Percentiles rank a stretch among this genome's conserved stretches.
These are phyloP conservation scores for Cladorrhinum sp. DNA, from an alignment of 2,329 filamentous ascomycete species.

Conservation along the genomic window DNA sequence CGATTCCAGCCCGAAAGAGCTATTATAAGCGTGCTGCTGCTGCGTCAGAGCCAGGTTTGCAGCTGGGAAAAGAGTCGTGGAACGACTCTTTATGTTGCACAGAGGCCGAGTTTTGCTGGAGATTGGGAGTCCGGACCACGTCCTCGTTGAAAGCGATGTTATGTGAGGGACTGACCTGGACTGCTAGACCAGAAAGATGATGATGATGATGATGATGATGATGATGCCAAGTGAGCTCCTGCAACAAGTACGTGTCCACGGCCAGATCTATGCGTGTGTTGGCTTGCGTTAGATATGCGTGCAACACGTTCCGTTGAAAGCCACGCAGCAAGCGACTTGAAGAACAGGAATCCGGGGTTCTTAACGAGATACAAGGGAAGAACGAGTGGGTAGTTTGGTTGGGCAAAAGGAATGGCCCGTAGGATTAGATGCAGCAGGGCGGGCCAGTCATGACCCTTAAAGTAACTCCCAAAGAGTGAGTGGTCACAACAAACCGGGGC, in stretches of 20 bases:
- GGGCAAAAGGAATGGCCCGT: slow-evolving; percentile 17
- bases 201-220: no score
- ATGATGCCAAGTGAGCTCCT: slow-evolving; percentile 11
- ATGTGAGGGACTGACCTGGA: neutral
- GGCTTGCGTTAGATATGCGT: slow-evolving; percentile 16
- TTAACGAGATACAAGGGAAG: slow-evolving; percentile 10
- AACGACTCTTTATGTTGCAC: slow-evolving; percentile 8
- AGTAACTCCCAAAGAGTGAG: slow-evolving; percentile 36
- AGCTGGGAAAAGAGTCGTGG: slow-evolving; percentile 5
- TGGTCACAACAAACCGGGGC: slow-evolving; percentile 33
- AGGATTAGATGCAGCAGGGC: slow-evolving; percentile 35
- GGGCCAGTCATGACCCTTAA: slow-evolving; percentile 40
- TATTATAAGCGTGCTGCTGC: slow-evolving; percentile 11
- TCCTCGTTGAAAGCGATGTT: slow-evolving; percentile 6
- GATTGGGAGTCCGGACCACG: slow-evolving; percentile 11
- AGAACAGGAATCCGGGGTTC: neutral
- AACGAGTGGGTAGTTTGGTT: slow-evolving; percentile 4
- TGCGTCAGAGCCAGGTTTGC: slow-evolving; percentile 1
- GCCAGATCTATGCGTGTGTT: slow-evolving; percentile 11
- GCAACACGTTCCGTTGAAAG: slow-evolving; percentile 15
- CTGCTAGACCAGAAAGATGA: neutral
- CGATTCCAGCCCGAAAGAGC: slow-evolving; percentile 11
- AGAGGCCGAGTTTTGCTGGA: neutral
- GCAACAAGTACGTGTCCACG: slow-evolving; percentile 17
- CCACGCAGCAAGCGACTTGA: slow-evolving; percentile 16